phyloP scores from a whole-genome alignment of 2,329 filamentous ascomycete species.

The Aspergillus tamarii region DNA sequence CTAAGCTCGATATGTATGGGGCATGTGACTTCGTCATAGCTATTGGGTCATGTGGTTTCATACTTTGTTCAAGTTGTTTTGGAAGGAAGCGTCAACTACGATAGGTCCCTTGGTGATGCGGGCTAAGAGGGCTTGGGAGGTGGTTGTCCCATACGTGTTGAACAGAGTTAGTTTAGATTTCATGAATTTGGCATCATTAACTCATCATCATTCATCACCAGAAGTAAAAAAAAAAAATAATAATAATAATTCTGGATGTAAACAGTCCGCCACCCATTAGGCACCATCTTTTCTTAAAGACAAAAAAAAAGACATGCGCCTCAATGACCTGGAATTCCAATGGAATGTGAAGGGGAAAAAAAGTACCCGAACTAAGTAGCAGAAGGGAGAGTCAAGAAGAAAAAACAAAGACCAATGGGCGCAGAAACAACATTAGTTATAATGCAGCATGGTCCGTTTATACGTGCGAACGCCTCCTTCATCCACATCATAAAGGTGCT shows the following conservation, averaged over 20 bases:
- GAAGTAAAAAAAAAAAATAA: neutral
- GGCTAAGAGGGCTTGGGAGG: neutral
- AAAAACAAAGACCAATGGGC: neutral
- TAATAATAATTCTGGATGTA: neutral
- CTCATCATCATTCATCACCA: slow-evolving; percentile 8
- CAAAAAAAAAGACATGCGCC: neutral
- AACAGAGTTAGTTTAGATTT: neutral
- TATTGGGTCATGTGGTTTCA: neutral
- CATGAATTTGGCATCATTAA: slow-evolving; percentile 6
- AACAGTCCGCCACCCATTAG: slow-evolving; percentile 15
- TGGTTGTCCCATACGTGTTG: neutral
- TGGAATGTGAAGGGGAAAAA: slow-evolving; percentile 4
- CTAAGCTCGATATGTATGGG: neutral
- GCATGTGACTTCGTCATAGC: neutral
- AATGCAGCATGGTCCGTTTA: slow-evolving; percentile 41
- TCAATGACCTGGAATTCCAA: slow-evolving; percentile 13
- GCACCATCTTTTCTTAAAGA: slow-evolving; percentile 2
- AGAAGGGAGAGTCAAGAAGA: neutral
- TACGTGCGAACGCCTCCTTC: slow-evolving; percentile 36
- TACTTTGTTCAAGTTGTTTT: neutral
- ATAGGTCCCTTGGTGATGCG: neutral
- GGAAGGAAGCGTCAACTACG: neutral
- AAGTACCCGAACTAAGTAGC: neutral
- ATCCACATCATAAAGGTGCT: slow-evolving; percentile 36
- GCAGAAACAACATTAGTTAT: slow-evolving; percentile 26